Conservation (phyloP, 225 moss, liverwort and hornwort genomes). For the Climacium dendroides region DNA sequence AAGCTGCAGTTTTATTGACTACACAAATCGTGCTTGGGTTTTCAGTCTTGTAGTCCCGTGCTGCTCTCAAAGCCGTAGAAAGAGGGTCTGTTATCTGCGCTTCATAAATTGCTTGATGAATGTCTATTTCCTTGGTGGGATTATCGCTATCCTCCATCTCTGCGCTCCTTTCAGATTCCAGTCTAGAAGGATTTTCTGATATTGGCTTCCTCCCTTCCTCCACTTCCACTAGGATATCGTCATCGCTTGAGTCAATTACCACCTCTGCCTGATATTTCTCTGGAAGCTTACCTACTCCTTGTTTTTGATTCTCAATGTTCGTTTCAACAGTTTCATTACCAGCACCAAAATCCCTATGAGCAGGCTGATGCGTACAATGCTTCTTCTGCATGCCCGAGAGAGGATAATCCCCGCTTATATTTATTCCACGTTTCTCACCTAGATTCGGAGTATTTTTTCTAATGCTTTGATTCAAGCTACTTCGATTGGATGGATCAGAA, state of each 20-base stretch:
- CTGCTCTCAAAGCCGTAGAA: constrained; percentile 2
- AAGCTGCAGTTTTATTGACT: constrained; percentile 10
- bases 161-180: neutral
- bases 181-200: neutral
- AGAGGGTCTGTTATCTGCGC: neutral
- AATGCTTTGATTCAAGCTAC: neutral
- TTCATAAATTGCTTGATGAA: constrained; percentile 2
- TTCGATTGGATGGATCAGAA: neutral
- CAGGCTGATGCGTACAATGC: neutral
- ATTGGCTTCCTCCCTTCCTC: neutral
- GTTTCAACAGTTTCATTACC: neutral
- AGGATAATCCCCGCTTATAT: neutral
- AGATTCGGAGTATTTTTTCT: neutral
- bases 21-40: constrained; percentile 11
- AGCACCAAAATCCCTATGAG: neutral
- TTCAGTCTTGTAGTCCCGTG: neutral
- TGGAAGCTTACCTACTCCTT: neutral
- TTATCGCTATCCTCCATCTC: neutral
- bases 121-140: neutral
- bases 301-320: neutral
- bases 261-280: neutral
- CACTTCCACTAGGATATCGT: neutral
- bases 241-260: neutral
- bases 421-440: neutral
- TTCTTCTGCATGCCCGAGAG: neutral